phyloP scores from a whole-genome alignment of 1,139 yeast species.

The Starmera stellimalicola region DNA sequence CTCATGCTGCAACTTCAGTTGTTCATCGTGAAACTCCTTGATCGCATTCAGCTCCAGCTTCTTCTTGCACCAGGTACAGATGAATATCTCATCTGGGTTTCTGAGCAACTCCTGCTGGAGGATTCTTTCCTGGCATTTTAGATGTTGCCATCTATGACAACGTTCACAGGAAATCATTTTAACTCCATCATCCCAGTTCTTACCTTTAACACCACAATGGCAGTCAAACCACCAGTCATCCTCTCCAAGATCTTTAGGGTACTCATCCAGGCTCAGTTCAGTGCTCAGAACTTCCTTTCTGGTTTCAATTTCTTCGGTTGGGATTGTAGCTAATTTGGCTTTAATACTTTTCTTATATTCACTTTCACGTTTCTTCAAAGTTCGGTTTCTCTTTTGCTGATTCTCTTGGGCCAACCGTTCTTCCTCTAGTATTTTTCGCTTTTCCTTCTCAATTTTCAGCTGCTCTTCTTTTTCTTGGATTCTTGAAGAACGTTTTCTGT shows the following conservation, averaged over 20 bases:
- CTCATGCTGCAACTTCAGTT: conserved; percentile 10
- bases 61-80: conserved; percentile 19
- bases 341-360: conserved; percentile 15
- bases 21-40: conserved; percentile 14
- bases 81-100: conserved; percentile 16
- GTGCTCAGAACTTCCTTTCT: conserved; percentile 2
- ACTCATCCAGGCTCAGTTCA: neutral
- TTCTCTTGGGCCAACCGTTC: conserved; percentile 14
- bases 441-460: conserved; percentile 23
- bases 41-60: conserved; percentile 16
- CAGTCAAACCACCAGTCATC: conserved; percentile 32
- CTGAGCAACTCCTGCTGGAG: conserved; percentile 18
- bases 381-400: conserved; percentile 14
- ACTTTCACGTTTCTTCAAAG: conserved; percentile 15
- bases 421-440: conserved; percentile 18
- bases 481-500: conserved; percentile 40
- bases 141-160: conserved; percentile 34
- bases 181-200: conserved; percentile 30
- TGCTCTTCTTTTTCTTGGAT: conserved; percentile 40
- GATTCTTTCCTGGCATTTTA: conserved; percentile 24
- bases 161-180: conserved; percentile 27
- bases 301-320: conserved; percentile 12
- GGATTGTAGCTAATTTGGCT: conserved; percentile 13
- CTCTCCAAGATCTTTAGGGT: conserved; percentile 10
- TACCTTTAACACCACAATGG: conserved; percentile 28